Evolutionary conservation across 192 early-diverging fungal genomes (phyloP).

Genomic region (Coemansia asiatica): DNA sequence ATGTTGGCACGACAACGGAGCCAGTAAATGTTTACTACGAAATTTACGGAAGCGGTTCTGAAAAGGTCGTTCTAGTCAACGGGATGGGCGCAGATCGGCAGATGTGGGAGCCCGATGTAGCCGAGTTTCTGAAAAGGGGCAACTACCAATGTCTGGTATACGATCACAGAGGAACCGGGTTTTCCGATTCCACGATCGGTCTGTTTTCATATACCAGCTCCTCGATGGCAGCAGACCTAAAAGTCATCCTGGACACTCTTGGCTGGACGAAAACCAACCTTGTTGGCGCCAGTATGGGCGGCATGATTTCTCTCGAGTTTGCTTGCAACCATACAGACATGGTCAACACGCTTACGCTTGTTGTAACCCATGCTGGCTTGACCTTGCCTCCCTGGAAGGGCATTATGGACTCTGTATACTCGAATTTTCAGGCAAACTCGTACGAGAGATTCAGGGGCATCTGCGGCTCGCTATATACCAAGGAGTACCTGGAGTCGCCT

Average conservation of each 20-base stretch:
- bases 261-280: slow-evolving; percentile 74
- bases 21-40: slow-evolving; percentile 47
- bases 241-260: slow-evolving; percentile 62
- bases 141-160: slow-evolving; percentile 70
- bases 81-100: slow-evolving; percentile 54
- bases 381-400: slow-evolving; percentile 36
- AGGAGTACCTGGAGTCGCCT: slow-evolving; percentile 34
- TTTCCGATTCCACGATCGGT: slow-evolving; percentile 21
- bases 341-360: slow-evolving; percentile 52
- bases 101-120: slow-evolving; percentile 53
- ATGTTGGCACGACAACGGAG: slow-evolving; percentile 9
- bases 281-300: slow-evolving; percentile 83
- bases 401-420: slow-evolving; percentile 24
- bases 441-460: slow-evolving; percentile 37
- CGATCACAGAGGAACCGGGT: slow-evolving; percentile 81
- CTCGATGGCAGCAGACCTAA: slow-evolving; percentile 60
- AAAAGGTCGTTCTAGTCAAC: slow-evolving; percentile 42
- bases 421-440: slow-evolving; percentile 40
- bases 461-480: slow-evolving; percentile 37
- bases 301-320: slow-evolving; percentile 81
- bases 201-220: slow-evolving; percentile 15
- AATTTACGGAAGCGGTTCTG: slow-evolving; percentile 28
- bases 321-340: slow-evolving; percentile 57
- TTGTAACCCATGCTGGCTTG: slow-evolving; percentile 45
- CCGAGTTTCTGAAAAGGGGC: slow-evolving; percentile 59